A percentile compares a stretch with the other conserved stretches of the same genome.
Conservation (phyloP, 352 stramenopile species). For the Elongisporangium prolatum region DNA sequence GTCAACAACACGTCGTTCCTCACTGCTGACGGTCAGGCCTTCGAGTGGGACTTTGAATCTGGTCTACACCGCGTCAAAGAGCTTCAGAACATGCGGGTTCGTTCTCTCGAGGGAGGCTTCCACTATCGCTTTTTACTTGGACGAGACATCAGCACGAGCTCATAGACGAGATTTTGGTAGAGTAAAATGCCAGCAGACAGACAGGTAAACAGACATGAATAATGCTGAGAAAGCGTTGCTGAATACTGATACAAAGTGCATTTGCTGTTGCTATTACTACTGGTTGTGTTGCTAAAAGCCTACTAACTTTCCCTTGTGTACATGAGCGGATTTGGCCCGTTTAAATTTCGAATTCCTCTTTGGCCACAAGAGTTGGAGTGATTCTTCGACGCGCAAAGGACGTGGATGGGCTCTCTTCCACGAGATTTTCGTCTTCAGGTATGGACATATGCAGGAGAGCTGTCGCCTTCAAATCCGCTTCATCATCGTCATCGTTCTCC, state of each 20-base stretch:
- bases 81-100: conserved; percentile 31
- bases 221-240: no score
- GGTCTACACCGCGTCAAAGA: conserved; percentile 47
- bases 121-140: conserved; percentile 64
- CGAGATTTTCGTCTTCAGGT: neutral
- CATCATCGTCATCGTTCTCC: conserved; percentile 23
- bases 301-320: neutral
- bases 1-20: conserved; percentile 71
- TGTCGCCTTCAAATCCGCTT: conserved; percentile 6
- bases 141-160: neutral
- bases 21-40: conserved; percentile 59
- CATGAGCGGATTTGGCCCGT: neutral
- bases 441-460: neutral
- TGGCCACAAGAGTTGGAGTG: conserved; percentile 41
- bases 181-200: neutral
- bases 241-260: neutral
- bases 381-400: conserved; percentile 42
- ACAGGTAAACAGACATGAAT: no score
- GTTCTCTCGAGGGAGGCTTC: conserved; percentile 70
- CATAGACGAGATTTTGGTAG: neutral
- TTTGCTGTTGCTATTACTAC: neutral
- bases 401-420: conserved; percentile 20
- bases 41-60: conserved; percentile 67
- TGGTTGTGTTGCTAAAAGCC: neutral
- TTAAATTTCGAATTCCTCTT: conserved; percentile 59